Evolutionary conservation across 106 monocot genomes (phyloP).

Genomic region (Acorus gramineus): DNA sequence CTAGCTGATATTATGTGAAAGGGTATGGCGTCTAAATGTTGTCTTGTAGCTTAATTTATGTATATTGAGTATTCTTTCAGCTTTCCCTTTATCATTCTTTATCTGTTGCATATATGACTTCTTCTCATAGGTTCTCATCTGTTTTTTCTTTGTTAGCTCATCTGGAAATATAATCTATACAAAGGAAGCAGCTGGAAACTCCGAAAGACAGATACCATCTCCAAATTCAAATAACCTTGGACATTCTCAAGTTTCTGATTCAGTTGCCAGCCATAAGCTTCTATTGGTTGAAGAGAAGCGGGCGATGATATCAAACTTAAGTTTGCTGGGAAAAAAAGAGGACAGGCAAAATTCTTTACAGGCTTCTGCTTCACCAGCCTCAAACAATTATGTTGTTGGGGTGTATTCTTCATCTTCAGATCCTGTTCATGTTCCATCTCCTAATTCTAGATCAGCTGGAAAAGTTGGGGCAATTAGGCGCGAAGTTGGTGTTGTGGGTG

Average conservation of each 20-base stretch:
- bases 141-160: no score
- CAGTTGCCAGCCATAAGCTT: neutral
- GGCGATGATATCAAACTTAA: slow-evolving; percentile 3
- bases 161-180: slow-evolving; percentile 11
- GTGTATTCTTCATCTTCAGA: slow-evolving; percentile 60
- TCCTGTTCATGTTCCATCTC: slow-evolving; percentile 66
- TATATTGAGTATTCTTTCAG: no score
- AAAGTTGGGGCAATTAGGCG: slow-evolving; percentile 56
- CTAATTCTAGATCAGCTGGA: slow-evolving; percentile 38
- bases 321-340: slow-evolving; percentile 7
- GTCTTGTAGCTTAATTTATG: no score
- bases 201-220: slow-evolving; percentile 9
- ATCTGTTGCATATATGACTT: no score
- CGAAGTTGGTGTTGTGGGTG: slow-evolving; percentile 60
- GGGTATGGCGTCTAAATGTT: no score
- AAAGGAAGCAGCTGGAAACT: slow-evolving; percentile 16
- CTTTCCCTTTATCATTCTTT: no score
- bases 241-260: slow-evolving; percentile 13
- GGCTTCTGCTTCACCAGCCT: slow-evolving; percentile 12
- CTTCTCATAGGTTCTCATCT: neutral
- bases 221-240: slow-evolving; percentile 1
- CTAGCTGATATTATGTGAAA: no score
- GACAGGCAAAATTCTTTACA: slow-evolving; percentile 3
- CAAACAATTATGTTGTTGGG: slow-evolving; percentile 33
- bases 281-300: slow-evolving; percentile 10